Evolutionary conservation across 257 asterid species (phyloP).

Genomic region (Solanum pimpinellifolium): DNA sequence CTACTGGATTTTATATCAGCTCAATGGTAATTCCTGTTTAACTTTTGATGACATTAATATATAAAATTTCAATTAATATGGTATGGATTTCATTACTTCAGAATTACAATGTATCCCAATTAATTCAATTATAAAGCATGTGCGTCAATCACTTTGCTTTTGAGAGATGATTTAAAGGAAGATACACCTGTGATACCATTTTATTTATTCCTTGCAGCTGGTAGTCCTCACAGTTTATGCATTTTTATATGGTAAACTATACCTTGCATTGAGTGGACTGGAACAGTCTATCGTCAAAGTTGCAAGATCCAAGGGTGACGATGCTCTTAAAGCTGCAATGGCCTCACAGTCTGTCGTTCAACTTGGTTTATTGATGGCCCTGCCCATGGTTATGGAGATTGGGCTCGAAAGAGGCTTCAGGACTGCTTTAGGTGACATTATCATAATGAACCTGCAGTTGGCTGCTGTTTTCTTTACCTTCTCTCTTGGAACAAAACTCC

Average conservation of each 20-base stretch:
- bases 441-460: conserved; percentile 87
- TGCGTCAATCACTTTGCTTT: not conserved
- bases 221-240: conserved; percentile 88
- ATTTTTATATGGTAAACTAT: conserved; percentile 73
- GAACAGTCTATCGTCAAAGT: conserved; percentile 59
- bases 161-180: not conserved
- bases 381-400: conserved; percentile 98
- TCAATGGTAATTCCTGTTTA: conserved; percentile 58
- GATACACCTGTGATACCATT: not conserved
- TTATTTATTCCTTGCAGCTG: conserved; percentile 35
- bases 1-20: conserved; percentile 85
- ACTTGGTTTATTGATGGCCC: conserved; percentile 72
- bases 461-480: conserved; percentile 91
- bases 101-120: not conserved
- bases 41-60: not conserved
- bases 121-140: not conserved
- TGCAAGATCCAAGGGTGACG: conserved; percentile 58
- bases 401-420: conserved; percentile 92
- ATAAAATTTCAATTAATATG: not conserved
- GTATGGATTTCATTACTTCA: not conserved
- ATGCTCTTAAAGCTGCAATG: conserved; percentile 71
- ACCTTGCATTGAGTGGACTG: conserved; percentile 82
- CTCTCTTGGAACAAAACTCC: conserved; percentile 90
- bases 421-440: conserved; percentile 69
- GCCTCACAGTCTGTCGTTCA: conserved; percentile 89